A percentile compares a stretch with the other conserved stretches of the same genome.
Evolutionary conservation across 108 stramenopile species (phyloP).

Genomic region (Epithemia pelagica): DNA sequence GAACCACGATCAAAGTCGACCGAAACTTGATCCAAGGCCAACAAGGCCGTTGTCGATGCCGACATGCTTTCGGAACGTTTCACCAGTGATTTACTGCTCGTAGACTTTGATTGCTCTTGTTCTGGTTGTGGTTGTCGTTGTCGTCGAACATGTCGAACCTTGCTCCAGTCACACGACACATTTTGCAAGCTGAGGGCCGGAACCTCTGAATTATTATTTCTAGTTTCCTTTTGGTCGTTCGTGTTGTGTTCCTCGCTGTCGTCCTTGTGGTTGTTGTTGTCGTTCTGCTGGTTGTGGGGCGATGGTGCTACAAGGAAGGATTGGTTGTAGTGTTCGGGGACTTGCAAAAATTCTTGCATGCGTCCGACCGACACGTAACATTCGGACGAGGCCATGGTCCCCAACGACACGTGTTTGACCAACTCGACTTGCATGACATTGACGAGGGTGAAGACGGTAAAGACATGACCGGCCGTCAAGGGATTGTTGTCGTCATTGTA

Average conservation of each 20-base stretch:
- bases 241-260: not conserved
- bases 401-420: constrained; percentile 80
- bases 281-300: not conserved
- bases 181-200: constrained; percentile 16
- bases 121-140: not conserved
- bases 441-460: constrained; percentile 63
- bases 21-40: constrained; percentile 33
- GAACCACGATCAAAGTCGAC: constrained; percentile 37
- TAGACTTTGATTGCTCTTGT: not conserved
- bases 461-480: constrained; percentile 57
- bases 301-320: not conserved
- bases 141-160: not conserved
- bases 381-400: constrained; percentile 67
- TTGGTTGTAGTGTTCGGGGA: constrained; percentile 47
- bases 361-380: constrained; percentile 55
- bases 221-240: not conserved
- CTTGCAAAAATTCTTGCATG: constrained; percentile 66
- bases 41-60: not conserved
- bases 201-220: not conserved
- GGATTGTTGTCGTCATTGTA: constrained; percentile 17
- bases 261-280: not conserved
- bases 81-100: not conserved
- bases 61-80: not conserved
- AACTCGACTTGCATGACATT: constrained; percentile 83
- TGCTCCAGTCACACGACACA: constrained; percentile 45